Percentiles rank a stretch among this genome's conserved stretches.
phyloP scores from a whole-genome alignment of 805 yeast genomes.

The Kazachstania kunashirensis region DNA sequence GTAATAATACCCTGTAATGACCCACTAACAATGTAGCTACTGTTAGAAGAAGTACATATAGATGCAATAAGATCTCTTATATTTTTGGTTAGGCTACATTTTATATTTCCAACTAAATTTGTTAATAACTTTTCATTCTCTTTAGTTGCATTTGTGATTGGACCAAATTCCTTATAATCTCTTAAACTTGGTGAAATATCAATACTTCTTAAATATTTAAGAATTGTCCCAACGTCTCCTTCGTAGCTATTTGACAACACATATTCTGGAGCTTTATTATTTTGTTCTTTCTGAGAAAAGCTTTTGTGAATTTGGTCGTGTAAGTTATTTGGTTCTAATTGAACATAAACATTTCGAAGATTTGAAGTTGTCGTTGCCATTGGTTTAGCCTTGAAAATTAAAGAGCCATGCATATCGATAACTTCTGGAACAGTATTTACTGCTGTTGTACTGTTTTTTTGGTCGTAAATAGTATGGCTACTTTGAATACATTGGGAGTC shows the following conservation, averaged over 20 bases:
- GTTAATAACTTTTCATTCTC: slow-evolving; percentile 12
- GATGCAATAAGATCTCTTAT: slow-evolving; percentile 43
- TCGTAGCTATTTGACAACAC: slow-evolving; percentile 48
- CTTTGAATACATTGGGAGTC: too few relatives aligned
- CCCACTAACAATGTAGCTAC: slow-evolving; percentile 63
- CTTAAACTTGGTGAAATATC: slow-evolving; percentile 47
- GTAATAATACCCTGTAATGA: slow-evolving; percentile 64
- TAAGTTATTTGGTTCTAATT: slow-evolving; percentile 28
- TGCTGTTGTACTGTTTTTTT: background rate
- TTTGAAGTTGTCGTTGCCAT: slow-evolving; percentile 33
- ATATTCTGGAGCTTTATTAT: slow-evolving; percentile 17
- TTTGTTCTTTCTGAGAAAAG: background rate
- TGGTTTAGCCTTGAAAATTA: slow-evolving; percentile 32
- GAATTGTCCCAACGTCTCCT: slow-evolving; percentile 57
- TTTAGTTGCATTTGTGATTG: slow-evolving; percentile 3
- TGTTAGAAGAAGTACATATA: slow-evolving; percentile 44
- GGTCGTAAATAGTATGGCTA: background rate
- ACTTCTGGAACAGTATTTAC: slow-evolving; percentile 3
- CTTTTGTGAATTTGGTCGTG: slow-evolving; percentile 1
- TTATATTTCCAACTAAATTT: slow-evolving; percentile 37
- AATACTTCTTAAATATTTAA: slow-evolving; percentile 44
- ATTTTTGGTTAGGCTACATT: slow-evolving; percentile 58
- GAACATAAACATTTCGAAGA: slow-evolving; percentile 38
- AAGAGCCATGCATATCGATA: slow-evolving; percentile 25
- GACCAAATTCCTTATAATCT: slow-evolving; percentile 64